Evolutionary conservation across 2,329 filamentous ascomycete species (phyloP).

Genomic region (Chaetomiaceae sp.): DNA sequence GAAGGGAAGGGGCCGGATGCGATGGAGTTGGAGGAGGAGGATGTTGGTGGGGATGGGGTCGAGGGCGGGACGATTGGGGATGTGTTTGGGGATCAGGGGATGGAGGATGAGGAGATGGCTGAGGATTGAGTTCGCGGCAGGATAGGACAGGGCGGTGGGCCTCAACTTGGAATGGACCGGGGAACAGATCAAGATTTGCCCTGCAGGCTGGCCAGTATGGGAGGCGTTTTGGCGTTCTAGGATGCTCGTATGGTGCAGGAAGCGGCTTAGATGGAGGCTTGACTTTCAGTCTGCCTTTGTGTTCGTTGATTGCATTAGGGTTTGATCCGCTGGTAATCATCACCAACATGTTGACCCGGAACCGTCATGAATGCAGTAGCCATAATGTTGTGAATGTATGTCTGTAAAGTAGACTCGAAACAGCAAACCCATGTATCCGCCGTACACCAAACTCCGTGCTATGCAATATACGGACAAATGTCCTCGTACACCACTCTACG

Average conservation of each 20-base stretch:
- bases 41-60: conserved; percentile 51
- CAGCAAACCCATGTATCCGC: neutral
- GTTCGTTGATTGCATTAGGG: neutral
- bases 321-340: too few species aligned
- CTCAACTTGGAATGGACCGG: too few species aligned
- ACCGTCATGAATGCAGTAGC: too few species aligned
- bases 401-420: neutral
- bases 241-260: too few species aligned
- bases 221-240: neutral
- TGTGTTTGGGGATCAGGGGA: conserved; percentile 34
- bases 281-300: too few species aligned
- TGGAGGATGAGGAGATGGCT: conserved; percentile 35
- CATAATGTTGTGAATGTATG: neutral
- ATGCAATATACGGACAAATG: conserved; percentile 21
- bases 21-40: conserved; percentile 49
- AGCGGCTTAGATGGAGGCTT: too few species aligned
- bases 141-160: neutral
- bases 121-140: conserved; percentile 26
- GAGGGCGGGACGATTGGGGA: conserved; percentile 52
- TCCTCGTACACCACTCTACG: conserved; percentile 10
- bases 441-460: conserved; percentile 26
- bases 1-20: conserved; percentile 39
- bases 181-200: neutral
- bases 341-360: too few species aligned
- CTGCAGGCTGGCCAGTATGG: neutral